These are phyloP conservation scores for Ogataea populi-albae DNA, from an alignment of 805 yeast genomes.

Conservation along the genomic window DNA sequence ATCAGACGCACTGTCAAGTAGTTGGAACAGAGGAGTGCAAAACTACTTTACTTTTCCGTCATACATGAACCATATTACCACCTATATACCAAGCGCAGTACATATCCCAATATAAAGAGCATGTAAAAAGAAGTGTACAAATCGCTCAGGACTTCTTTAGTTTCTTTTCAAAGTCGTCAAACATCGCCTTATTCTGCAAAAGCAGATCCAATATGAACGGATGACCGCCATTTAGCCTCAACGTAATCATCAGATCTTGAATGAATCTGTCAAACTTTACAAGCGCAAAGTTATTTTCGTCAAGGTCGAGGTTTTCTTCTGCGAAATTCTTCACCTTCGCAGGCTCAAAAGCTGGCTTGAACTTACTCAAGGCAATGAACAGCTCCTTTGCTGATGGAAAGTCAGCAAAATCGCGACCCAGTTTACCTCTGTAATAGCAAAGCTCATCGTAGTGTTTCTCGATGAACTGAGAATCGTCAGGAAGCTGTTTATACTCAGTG, in stretches of 20 bases:
- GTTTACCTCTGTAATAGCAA: slow-evolving; percentile 30
- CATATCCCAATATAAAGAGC: slow-evolving; percentile 2
- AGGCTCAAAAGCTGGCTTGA: slow-evolving; percentile 20
- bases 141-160: slow-evolving; percentile 13
- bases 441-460: slow-evolving; percentile 48
- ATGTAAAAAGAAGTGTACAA: neutral
- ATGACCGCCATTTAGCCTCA: slow-evolving; percentile 55
- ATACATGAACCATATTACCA: too few species aligned
- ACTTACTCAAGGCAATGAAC: slow-evolving; percentile 37
- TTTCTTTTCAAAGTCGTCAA: slow-evolving; percentile 41
- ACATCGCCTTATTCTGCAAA: slow-evolving; percentile 45
- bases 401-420: slow-evolving; percentile 36
- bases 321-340: slow-evolving; percentile 15
- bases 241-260: slow-evolving; percentile 40
- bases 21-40: too few species aligned
- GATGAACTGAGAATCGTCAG: slow-evolving; percentile 52
- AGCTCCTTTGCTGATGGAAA: slow-evolving; percentile 38
- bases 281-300: slow-evolving; percentile 9
- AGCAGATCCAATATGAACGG: slow-evolving; percentile 57
- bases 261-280: slow-evolving; percentile 35
- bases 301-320: slow-evolving; percentile 6
- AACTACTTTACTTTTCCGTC: too few species aligned
- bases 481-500: slow-evolving; percentile 43
- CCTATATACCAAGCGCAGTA: too few species aligned
- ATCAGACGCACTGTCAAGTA: neutral